Base-by-base conservation (phyloP, 108 stramenopile genomes). In the Nitzschia palea region DNA sequence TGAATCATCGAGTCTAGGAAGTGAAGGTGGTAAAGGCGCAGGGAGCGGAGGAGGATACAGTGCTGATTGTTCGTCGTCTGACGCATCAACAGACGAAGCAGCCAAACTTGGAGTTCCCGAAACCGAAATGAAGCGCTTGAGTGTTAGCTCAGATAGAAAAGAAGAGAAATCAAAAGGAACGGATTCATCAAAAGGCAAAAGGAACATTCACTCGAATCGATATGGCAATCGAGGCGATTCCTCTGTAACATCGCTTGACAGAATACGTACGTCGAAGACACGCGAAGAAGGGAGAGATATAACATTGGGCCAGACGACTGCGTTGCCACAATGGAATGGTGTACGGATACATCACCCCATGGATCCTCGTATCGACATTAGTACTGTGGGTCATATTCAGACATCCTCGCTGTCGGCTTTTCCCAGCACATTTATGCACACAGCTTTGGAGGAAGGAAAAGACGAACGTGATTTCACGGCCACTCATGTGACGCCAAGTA, bases 281-380 rank as follows among this genome's bases (percentile, higher is more conserved):
- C n/a, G n/a, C n/a, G n/a, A n/a, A n/a, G n/a, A n/a, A n/a, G n/a
- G n/a, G n/a, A n/a, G n/a, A n/a, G n/a, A n/a, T n/a, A n/a, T n/a
- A n/a, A n/a, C n/a, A n/a, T n/a, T n/a, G n/a, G n/a, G n/a, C n/a
- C n/a, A n/a, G n/a, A n/a, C n/a, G n/a, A n/a, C n/a, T n/a, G n/a
- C n/a, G n/a, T 47, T 62, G 14, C 74, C 78, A 28, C 80, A 79
- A 56, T 77, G 70, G 58, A 77, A 80, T 59, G 84, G 84, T 12
- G 27, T 81, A 25, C 37, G 71, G 36, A 56, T 82, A 45, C 23
- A 37, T 28, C 77, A 87, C 52, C 82, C 80, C 17, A 76, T 78
- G 65, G 86, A 87, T 63, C 82, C 82, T 31, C 66, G 82, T 15
- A 87, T 87, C 5, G 82, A 83, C 51, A 22, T 87, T 20, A 75